Percentiles rank a stretch among this genome's conserved stretches.
These are phyloP conservation scores for Hypoxylon rickii DNA, from an alignment of 495 filamentous ascomycete species.

Conservation along the genomic window DNA sequence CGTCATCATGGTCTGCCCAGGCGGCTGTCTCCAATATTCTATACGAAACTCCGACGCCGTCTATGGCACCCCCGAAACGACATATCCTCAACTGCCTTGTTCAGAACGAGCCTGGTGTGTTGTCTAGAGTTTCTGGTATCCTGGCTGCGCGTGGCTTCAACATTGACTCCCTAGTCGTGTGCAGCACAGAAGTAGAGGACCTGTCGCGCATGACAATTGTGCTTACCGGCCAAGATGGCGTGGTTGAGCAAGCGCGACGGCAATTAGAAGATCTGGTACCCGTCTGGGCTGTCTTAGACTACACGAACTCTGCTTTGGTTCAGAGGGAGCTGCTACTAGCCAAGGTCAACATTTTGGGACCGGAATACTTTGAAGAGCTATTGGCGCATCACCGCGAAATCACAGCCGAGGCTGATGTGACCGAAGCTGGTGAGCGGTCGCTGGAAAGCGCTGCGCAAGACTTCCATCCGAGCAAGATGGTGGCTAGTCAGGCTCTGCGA, in stretches of 20 bases:
- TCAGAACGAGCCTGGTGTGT: conserved; percentile 96
- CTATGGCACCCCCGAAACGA: conserved; percentile 81
- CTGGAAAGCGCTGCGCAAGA: conserved; percentile 56
- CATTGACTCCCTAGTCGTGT: conserved; percentile 97
- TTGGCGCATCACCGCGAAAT: conserved; percentile 87
- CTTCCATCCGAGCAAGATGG: conserved; percentile 86
- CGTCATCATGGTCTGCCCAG: conserved; percentile 88
- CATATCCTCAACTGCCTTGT: conserved; percentile 98
- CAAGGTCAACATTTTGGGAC: conserved; percentile 92
- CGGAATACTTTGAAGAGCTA: conserved; percentile 97
- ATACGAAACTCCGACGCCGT: conserved; percentile 93
- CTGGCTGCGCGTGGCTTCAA: conserved; percentile 97
- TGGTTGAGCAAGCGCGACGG: conserved; percentile 94
- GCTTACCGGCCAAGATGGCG: conserved; percentile 90
- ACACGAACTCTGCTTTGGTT: conserved; percentile 89
- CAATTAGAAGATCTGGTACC: conserved; percentile 97
- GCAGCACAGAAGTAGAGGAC: conserved; percentile 97
- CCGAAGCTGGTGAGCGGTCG: conserved; percentile 40
- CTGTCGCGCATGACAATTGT: conserved; percentile 99
- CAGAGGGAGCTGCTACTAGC: conserved; percentile 96
- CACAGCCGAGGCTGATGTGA: conserved; percentile 47
- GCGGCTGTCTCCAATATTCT: conserved; percentile 97
- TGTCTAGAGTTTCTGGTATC: conserved; percentile 95
- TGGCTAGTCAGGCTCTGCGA: conserved; percentile 82
- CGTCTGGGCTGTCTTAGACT: conserved; percentile 97